These are phyloP conservation scores for Suhomyces guaymorum DNA, from an alignment of 1,139 yeast species.

Conservation along the genomic window DNA sequence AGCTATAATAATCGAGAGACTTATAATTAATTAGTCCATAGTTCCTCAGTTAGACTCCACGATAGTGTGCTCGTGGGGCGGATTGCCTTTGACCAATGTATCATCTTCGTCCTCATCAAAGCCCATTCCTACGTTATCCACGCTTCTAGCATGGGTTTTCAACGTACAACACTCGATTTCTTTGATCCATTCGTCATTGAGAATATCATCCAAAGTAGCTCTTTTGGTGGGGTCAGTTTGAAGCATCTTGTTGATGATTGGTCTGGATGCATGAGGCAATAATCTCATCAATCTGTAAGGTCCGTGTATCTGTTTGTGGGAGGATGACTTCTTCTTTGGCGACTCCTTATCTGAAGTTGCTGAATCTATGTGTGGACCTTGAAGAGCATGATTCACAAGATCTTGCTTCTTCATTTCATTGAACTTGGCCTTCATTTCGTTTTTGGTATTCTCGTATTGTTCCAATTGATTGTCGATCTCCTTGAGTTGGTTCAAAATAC, in stretches of 20 bases:
- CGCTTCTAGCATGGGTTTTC: conserved; percentile 26
- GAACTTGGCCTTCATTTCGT: conserved; percentile 37
- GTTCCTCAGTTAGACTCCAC: conserved; percentile 19
- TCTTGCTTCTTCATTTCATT: conserved; percentile 21
- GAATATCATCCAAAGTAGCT: conserved; percentile 67
- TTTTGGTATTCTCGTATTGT: conserved; percentile 39
- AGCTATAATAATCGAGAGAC: neutral
- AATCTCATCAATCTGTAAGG: conserved; percentile 87
- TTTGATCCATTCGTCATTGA: conserved; percentile 69
- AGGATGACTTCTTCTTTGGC: conserved; percentile 30
- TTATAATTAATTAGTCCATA: neutral
- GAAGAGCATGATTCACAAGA: conserved; percentile 1
- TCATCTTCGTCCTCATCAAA: conserved; percentile 45
- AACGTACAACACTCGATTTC: conserved; percentile 54
- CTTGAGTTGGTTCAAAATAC: conserved; percentile 34
- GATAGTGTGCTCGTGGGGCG: conserved; percentile 45
- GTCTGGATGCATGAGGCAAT: conserved; percentile 83
- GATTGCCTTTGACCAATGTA: conserved; percentile 38
- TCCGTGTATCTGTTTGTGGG: conserved; percentile 59
- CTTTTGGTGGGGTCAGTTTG: conserved; percentile 67
- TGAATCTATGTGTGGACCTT: conserved; percentile 2
- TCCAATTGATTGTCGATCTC: conserved; percentile 42
- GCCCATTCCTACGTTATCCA: conserved; percentile 26
- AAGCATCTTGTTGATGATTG: conserved; percentile 73
- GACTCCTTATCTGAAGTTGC: conserved; percentile 12